phyloP scores from a whole-genome alignment of 139 green algal genomes.

The Volvox africanus region DNA sequence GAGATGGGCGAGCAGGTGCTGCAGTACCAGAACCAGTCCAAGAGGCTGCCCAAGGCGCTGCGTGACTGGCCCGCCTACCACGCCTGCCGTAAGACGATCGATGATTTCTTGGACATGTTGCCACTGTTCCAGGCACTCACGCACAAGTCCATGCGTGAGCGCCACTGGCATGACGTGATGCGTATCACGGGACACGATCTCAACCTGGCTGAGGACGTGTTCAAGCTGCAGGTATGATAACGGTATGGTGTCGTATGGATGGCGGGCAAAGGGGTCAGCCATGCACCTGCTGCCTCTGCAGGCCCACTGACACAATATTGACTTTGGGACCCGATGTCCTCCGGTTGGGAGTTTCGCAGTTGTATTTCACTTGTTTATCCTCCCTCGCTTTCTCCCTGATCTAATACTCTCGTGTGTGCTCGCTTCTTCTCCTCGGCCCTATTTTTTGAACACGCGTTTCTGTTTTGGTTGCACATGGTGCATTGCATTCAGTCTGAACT shows the following conservation, averaged over 20 bases:
- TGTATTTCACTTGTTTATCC: too few relatives aligned
- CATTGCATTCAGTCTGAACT: background rate
- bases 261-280: too few relatives aligned
- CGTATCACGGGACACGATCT: slow-evolving; percentile 81
- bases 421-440: background rate
- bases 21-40: slow-evolving; percentile 81
- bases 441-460: too few relatives aligned
- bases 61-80: slow-evolving; percentile 92
- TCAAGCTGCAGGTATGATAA: slow-evolving; percentile 81
- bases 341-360: too few relatives aligned
- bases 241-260: too few relatives aligned
- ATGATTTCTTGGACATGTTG: slow-evolving; percentile 93
- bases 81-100: slow-evolving; percentile 89
- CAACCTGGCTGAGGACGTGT: slow-evolving; percentile 88
- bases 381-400: background rate
- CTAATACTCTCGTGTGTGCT: background rate
- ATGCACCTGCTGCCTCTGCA: too few relatives aligned
- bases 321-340: too few relatives aligned
- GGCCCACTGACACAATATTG: too few relatives aligned
- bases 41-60: slow-evolving; percentile 92
- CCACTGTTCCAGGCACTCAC: slow-evolving; percentile 89
- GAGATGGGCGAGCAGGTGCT: slow-evolving; percentile 84
- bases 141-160: slow-evolving; percentile 78
- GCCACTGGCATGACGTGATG: slow-evolving; percentile 92
- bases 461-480: too few relatives aligned